Evolutionary conservation across 164 flowering plant species (phyloP).

Genomic region (Warburgia ugandensis): DNA sequence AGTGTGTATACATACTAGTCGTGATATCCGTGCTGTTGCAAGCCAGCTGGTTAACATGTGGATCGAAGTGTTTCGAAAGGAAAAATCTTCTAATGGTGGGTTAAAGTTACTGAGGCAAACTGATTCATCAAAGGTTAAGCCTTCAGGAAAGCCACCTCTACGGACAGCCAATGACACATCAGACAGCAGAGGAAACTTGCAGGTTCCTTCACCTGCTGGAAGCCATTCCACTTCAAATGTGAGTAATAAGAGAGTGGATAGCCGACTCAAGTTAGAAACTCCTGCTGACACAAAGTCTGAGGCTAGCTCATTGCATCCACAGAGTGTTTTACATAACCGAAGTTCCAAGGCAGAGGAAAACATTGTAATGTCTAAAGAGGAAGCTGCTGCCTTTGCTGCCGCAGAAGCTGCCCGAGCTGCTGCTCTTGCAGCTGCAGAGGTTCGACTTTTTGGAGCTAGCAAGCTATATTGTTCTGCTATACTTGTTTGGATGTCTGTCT

Average conservation of each 20-base stretch:
- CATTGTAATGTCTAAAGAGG: slow-evolving; percentile 68
- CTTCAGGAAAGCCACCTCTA: slow-evolving; percentile 53
- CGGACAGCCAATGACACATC: slow-evolving; percentile 26
- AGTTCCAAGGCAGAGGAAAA: slow-evolving; percentile 37
- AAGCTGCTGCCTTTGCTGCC: slow-evolving; percentile 82
- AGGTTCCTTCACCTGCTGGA: slow-evolving; percentile 29
- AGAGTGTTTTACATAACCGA: slow-evolving; percentile 23
- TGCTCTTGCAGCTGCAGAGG: slow-evolving; percentile 94
- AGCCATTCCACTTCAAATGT: slow-evolving; percentile 27
- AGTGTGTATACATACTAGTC: slow-evolving; percentile 97
- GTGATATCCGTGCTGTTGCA: slow-evolving; percentile 97
- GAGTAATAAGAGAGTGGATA: slow-evolving; percentile 32
- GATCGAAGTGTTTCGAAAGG: slow-evolving; percentile 93
- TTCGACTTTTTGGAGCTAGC: slow-evolving; percentile 23
- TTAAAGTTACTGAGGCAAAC: slow-evolving; percentile 49
- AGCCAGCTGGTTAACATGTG: slow-evolving; percentile 91
- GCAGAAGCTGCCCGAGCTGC: slow-evolving; percentile 92
- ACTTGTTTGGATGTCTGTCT: not conserved
- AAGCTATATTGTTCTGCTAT: not conserved
- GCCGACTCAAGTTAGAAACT: slow-evolving; percentile 30
- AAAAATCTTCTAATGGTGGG: slow-evolving; percentile 74
- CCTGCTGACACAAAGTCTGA: slow-evolving; percentile 33
- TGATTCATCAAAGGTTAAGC: slow-evolving; percentile 51
- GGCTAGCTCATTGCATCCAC: slow-evolving; percentile 31
- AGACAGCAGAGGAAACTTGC: slow-evolving; percentile 28